These are phyloP conservation scores for Garcia nutans DNA, from an alignment of 345 rosid species.

Conservation along the genomic window DNA sequence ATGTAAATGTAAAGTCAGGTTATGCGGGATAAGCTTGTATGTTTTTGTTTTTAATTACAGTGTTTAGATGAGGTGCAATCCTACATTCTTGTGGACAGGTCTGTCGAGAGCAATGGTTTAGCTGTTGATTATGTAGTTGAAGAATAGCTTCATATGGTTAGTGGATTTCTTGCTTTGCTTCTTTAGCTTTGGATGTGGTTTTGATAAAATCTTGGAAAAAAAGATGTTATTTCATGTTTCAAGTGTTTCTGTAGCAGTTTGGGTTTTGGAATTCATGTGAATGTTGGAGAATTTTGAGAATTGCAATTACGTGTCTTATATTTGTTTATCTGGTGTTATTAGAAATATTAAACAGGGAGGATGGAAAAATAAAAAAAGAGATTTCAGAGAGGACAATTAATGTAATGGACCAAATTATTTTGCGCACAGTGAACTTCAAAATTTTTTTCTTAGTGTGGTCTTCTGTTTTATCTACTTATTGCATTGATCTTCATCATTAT, in stretches of 20 bases:
- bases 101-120: conserved; percentile 30
- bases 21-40: no score
- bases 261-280: neutral
- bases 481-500: neutral
- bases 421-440: neutral
- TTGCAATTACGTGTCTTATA: neutral
- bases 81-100: conserved; percentile 79
- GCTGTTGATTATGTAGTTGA: conserved; percentile 45
- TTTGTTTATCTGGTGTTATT: neutral
- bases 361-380: neutral
- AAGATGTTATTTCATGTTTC: neutral
- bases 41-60: no score
- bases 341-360: no score
- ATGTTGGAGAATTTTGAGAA: neutral
- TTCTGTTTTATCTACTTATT: neutral
- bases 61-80: conserved; percentile 92
- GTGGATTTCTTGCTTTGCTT: conserved; percentile 24
- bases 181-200: conserved; percentile 1
- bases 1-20: no score
- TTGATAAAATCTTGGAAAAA: neutral
- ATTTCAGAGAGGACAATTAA: no score
- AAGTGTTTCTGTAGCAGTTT: neutral
- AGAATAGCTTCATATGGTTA: conserved; percentile 61
- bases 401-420: neutral
- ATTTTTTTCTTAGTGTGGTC: neutral